A percentile compares a stretch with the other conserved stretches of the same genome.
Evolutionary conservation across 1,284 basidiomycete species (phyloP).

Genomic region (Sporisorium graminicola): DNA sequence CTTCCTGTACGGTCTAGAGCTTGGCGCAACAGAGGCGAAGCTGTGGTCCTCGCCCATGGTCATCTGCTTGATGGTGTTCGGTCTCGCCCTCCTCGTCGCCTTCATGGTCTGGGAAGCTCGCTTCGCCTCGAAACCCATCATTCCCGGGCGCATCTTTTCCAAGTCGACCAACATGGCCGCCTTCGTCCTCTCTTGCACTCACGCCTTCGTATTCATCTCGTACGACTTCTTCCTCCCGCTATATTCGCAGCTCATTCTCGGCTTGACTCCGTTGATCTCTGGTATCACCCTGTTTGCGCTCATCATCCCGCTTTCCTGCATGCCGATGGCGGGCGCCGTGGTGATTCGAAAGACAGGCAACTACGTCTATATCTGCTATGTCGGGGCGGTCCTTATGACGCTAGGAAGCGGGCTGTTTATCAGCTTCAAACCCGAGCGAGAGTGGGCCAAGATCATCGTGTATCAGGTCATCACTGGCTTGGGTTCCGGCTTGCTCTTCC

Average conservation of each 20-base stretch:
- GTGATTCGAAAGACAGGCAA: conserved; percentile 14
- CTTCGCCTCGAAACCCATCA: conserved; percentile 11
- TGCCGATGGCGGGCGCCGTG: conserved; percentile 7
- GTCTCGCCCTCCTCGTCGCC: neutral
- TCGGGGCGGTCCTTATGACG: conserved; percentile 6
- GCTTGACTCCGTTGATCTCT: conserved; percentile 4
- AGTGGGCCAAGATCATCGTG: conserved; percentile 11
- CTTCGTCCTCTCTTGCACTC: conserved; percentile 6
- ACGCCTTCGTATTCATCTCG: conserved; percentile 8
- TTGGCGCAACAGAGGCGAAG: neutral
- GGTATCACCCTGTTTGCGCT: conserved; percentile 14
- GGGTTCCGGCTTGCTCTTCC: conserved; percentile 8
- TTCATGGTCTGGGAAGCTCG: conserved; percentile 17
- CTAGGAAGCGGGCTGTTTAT: conserved; percentile 14
- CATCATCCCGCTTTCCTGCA: conserved; percentile 11
- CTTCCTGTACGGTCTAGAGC: conserved; percentile 11
- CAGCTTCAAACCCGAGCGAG: conserved; percentile 14
- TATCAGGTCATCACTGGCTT: conserved; percentile 10
- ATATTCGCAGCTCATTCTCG: conserved; percentile 12
- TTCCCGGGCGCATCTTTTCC: conserved; percentile 11
- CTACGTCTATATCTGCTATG: conserved; percentile 1
- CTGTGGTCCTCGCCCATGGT: conserved; percentile 10
- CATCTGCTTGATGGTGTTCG: conserved; percentile 10
- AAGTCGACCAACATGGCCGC: conserved; percentile 12
- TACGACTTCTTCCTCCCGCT: conserved; percentile 15